Evolutionary conservation across 306 rosid genomes (phyloP).

Genomic region (Neltuma alba): DNA sequence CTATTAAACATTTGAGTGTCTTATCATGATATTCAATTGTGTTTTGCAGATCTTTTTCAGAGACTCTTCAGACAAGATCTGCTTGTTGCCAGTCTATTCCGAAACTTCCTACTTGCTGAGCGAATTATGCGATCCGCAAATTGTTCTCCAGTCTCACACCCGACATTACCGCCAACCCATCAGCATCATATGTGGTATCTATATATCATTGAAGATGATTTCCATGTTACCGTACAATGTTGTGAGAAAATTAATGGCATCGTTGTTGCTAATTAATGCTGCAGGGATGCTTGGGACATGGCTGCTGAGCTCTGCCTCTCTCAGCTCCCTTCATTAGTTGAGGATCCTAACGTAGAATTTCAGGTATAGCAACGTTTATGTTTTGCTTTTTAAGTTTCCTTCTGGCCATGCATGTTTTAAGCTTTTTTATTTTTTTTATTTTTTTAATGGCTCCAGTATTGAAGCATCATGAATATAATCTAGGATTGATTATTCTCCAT

Average conservation of each 20-base stretch:
- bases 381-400: slow-evolving; percentile 13
- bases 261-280: slow-evolving; percentile 35
- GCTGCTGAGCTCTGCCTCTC: slow-evolving; percentile 99
- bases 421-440: not conserved
- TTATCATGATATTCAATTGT: slow-evolving; percentile 29
- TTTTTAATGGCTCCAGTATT: not conserved
- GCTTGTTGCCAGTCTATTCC: slow-evolving; percentile 88
- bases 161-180: slow-evolving; percentile 91
- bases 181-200: slow-evolving; percentile 99
- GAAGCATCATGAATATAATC: not conserved
- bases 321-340: slow-evolving; percentile 89
- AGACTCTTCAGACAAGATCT: slow-evolving; percentile 97
- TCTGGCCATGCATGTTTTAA: not conserved
- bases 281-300: slow-evolving; percentile 99
- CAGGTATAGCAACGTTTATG: slow-evolving; percentile 55
- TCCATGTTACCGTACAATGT: slow-evolving; percentile 28
- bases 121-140: slow-evolving; percentile 98
- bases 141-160: slow-evolving; percentile 95
- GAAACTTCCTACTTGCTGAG: slow-evolving; percentile 96
- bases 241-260: slow-evolving; percentile 10
- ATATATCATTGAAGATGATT: slow-evolving; percentile 42
- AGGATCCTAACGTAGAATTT: slow-evolving; percentile 85
- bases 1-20: slow-evolving; percentile 26
- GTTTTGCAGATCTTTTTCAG: slow-evolving; percentile 88
- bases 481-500: not conserved